Conservation (phyloP, 2,329 filamentous ascomycete genomes). For the Lecanosticta acicola region DNA sequence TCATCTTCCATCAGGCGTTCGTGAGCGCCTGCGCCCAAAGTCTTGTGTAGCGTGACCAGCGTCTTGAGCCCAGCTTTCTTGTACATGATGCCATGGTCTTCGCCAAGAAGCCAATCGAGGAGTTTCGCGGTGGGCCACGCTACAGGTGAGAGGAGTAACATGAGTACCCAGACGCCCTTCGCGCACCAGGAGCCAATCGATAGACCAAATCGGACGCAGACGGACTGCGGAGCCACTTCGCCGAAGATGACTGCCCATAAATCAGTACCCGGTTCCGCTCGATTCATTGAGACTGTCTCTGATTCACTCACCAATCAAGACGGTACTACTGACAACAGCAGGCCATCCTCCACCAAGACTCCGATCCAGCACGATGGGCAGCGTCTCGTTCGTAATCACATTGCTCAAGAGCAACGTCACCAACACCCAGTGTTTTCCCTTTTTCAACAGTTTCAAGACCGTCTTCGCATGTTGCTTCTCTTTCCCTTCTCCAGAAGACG, state of each 20-base stretch:
- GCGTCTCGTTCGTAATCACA: conserved; percentile 94
- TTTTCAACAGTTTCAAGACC: conserved; percentile 73
- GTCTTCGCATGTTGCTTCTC: conserved; percentile 80
- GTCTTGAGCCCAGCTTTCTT: conserved; percentile 98
- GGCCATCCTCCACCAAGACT: conserved; percentile 92
- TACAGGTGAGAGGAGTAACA: conserved; percentile 86
- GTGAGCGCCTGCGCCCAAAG: conserved; percentile 70
- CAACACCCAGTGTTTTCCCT: conserved; percentile 96
- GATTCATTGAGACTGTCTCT: too few species aligned
- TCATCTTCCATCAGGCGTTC: conserved; percentile 95
- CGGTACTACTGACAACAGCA: conserved; percentile 86
- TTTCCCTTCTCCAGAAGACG: conserved; percentile 74
- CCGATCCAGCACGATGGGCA: conserved; percentile 90
- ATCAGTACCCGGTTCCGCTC: conserved; percentile 20
- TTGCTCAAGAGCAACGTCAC: conserved; percentile 92
- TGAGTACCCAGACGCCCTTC: conserved; percentile 76
- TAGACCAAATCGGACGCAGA: conserved; percentile 92
- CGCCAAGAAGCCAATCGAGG: conserved; percentile 84
- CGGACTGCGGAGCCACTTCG: conserved; percentile 89
- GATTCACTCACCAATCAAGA: conserved; percentile 77
- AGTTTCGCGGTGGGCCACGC: conserved; percentile 95
- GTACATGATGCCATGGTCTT: conserved; percentile 94
- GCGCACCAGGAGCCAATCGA: conserved; percentile 93
- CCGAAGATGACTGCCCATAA: conserved; percentile 78
- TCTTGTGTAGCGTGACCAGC: conserved; percentile 89